Evolutionary conservation across 1,284 basidiomycete species (phyloP), one percentile per base, ranked within the genome.

Genomic region (Phellopilus nigrolimitatus): DNA sequence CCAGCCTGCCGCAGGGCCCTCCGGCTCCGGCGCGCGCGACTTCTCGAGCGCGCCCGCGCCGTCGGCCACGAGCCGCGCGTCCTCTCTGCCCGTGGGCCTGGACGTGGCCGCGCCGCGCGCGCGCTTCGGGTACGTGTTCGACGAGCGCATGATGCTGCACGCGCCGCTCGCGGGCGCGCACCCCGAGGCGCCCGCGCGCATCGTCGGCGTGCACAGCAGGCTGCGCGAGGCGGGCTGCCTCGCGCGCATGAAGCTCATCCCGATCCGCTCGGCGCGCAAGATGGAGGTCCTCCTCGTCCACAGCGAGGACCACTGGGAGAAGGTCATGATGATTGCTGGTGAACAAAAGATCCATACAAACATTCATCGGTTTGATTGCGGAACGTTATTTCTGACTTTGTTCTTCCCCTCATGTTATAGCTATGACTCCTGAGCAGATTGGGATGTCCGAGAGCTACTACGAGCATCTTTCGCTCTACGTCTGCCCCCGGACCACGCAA

Each of bases 281-380:
- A 78, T 87, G 34, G 95, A 99, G 68, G 89, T 85, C 7, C 70
- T 89, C 50, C 80, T 97, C 7, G 92, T 98, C 1, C 95, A 99
- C 66, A 87, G 83, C 46, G 80, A 88, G 59, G 86, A 88, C 47
- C 84, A 95, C 59, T 97, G 94, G 93, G 79, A 93, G 56, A 91
- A 91, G 65, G 86, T 99, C 17, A 72, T 88, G 58, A 82, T 79
- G 15, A 84, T 90, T 28, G 79, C 82, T 63, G 71, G 88, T 92
- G 65, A 73, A 82, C 75, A 8, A 7, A 38, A 25, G 25, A 31
- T 17, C 19, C 36, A 34, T 51, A 2, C 9, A 17, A 21, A 19
- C 52, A 33, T 47, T 27, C 47, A 13, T 50, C 27, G 36, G 33
- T 49, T 45, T 44, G 47, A 45, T 57, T 30, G 33, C 39, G 46